Evolutionary conservation across 1,139 yeast genomes (phyloP).

Genomic region (Hanseniaspora gamundiae): DNA sequence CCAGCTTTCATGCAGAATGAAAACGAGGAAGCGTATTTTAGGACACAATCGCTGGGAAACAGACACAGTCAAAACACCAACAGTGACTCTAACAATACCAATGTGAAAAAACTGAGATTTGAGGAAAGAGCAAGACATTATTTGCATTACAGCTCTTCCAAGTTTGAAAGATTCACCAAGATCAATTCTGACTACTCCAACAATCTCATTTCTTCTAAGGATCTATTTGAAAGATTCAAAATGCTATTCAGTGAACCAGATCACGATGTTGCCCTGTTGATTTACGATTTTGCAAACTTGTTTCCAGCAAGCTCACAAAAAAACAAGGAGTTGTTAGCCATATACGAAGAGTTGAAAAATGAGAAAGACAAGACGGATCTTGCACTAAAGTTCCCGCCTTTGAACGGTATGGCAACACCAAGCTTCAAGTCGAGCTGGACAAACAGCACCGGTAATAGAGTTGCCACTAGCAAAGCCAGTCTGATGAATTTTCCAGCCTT

Average conservation of each 20-base stretch:
- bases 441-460: neutral
- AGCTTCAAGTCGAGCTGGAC: neutral
- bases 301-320: slow-evolving; percentile 31
- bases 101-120: slow-evolving; percentile 48
- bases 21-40: slow-evolving; percentile 13
- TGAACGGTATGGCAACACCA: slow-evolving; percentile 17
- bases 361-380: slow-evolving; percentile 10
- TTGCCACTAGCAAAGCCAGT: slow-evolving; percentile 2
- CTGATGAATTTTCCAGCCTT: slow-evolving; percentile 20
- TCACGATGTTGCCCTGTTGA: slow-evolving; percentile 30
- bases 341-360: slow-evolving; percentile 27
- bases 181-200: slow-evolving; percentile 39
- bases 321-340: slow-evolving; percentile 23
- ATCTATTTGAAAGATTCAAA: slow-evolving; percentile 39
- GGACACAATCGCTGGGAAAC: slow-evolving; percentile 11
- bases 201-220: slow-evolving; percentile 36
- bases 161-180: slow-evolving; percentile 37
- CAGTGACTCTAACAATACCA: slow-evolving; percentile 34
- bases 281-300: slow-evolving; percentile 46
- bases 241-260: slow-evolving; percentile 31
- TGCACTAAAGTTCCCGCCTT: slow-evolving; percentile 41
- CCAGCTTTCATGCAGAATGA: slow-evolving; percentile 21
- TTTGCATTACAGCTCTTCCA: slow-evolving; percentile 39
- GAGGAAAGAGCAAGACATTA: slow-evolving; percentile 82
- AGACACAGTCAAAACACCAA: slow-evolving; percentile 7